A percentile compares a stretch with the other conserved stretches of the same genome.
phyloP scores from a whole-genome alignment of 2,329 filamentous ascomycete genomes.

The Niveomyces coronatus region DNA sequence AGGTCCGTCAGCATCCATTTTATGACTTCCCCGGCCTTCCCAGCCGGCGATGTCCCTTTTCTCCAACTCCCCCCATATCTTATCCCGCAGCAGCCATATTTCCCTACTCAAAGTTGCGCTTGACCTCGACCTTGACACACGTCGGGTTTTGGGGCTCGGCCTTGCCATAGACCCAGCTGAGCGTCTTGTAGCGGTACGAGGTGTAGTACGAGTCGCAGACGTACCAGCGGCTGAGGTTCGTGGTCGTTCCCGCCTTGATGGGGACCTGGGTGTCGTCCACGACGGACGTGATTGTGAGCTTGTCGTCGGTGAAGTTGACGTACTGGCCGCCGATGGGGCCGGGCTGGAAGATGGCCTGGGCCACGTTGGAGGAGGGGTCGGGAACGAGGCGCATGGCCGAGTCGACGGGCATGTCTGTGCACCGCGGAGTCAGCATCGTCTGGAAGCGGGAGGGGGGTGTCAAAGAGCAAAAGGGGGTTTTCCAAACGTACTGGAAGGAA shows the following conservation, averaged over 20 bases:
- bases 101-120: slow-evolving; percentile 5
- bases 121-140: slow-evolving; percentile 9
- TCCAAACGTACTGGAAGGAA: slow-evolving; percentile 6
- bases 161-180: slow-evolving; percentile 9
- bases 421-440: not conserved
- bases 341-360: slow-evolving; percentile 7
- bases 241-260: not conserved
- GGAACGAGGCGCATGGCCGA: not conserved
- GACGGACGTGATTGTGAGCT: not conserved
- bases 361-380: slow-evolving; percentile 6
- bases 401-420: slow-evolving; percentile 1
- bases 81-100: not conserved
- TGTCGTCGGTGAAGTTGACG: slow-evolving; percentile 3
- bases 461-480: not conserved
- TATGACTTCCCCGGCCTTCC: too few species aligned
- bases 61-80: too few species aligned
- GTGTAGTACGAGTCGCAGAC: slow-evolving; percentile 4
- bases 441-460: not conserved
- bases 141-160: slow-evolving; percentile 8
- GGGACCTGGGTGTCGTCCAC: slow-evolving; percentile 8
- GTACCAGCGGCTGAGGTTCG: slow-evolving; percentile 2
- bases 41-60: too few species aligned
- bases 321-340: not conserved
- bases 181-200: slow-evolving; percentile 8
- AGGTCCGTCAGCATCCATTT: not conserved